Evolutionary conservation across 345 rosid species (phyloP).

Genomic region (Brassica napus): Da-Ae NC_063440.1:16906501-16907000

Average conservation of each 20-base stretch:
- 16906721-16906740: not conserved
- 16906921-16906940: not conserved
- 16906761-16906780: not conserved
- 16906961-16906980: not conserved
- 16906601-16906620: too few relatives aligned
- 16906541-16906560: too few relatives aligned
- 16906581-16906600: too few relatives aligned
- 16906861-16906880: constrained; percentile 61
- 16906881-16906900: not conserved
- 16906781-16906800: constrained; percentile 84
- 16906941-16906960: not conserved
- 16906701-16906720: not conserved
- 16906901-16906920: not conserved
- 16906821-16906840: constrained; percentile 94
- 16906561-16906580: too few relatives aligned
- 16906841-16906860: constrained; percentile 94
- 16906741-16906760: not conserved
- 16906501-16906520: too few relatives aligned
- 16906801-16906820: constrained; percentile 97
- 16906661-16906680: not conserved
- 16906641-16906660: not conserved
- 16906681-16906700: not conserved
- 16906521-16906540: too few relatives aligned
- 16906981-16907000: constrained; percentile 2
- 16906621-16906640: too few relatives aligned